These are phyloP conservation scores for Barbarea vulgaris DNA, from an alignment of 345 rosid species.

Conservation along the genomic window DNA sequence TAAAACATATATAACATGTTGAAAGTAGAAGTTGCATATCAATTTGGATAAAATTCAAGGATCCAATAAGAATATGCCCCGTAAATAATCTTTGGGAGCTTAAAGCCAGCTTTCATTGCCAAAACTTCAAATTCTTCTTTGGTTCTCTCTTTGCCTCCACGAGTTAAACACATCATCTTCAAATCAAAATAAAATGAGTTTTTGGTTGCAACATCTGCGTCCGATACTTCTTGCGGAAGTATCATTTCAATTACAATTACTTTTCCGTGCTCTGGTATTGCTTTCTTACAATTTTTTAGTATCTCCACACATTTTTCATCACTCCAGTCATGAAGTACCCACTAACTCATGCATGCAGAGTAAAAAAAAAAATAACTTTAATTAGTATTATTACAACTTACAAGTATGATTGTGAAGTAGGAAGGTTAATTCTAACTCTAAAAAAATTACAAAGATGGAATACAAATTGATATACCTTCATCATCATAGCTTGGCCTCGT, in stretches of 20 bases:
- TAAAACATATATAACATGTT: too few species aligned
- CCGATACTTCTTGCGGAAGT: neutral
- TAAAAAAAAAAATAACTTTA: neutral
- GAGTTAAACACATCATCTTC: neutral
- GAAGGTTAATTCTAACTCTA: too few species aligned
- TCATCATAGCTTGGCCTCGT: slow-evolving; percentile 20
- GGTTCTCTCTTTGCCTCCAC: neutral
- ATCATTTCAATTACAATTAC: neutral
- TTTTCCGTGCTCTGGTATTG: neutral
- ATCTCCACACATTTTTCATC: slow-evolving; percentile 20
- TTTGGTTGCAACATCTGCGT: neutral
- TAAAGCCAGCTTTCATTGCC: slow-evolving; percentile 6
- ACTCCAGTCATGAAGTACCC: slow-evolving; percentile 9
- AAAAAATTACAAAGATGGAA: neutral
- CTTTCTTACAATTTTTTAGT: slow-evolving; percentile 14
- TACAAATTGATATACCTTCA: slow-evolving; percentile 21
- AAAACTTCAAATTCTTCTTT: neutral
- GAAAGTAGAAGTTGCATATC: neutral
- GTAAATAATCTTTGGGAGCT: neutral
- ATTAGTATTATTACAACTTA: neutral
- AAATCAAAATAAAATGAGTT: neutral
- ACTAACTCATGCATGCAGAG: neutral
- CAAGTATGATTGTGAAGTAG: too few species aligned
- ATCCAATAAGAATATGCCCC: slow-evolving; percentile 19
- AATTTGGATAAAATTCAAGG: slow-evolving; percentile 10